Evolutionary conservation across 495 filamentous ascomycete genomes (phyloP), one percentile per base, ranked within the genome.

Genomic region (Poronia punctata): DNA sequence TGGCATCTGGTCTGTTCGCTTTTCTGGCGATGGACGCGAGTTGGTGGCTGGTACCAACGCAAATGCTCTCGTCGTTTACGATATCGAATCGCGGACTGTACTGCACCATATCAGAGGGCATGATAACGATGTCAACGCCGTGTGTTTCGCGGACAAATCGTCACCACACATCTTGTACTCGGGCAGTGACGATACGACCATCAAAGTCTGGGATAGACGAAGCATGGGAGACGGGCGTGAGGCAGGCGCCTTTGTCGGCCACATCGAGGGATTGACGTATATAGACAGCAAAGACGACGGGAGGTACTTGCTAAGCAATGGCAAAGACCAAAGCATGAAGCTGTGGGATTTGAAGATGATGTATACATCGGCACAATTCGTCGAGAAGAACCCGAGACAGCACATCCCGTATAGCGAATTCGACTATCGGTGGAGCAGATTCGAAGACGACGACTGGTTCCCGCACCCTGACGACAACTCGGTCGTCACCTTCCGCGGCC

Each of bases 221-320:
- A 87, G 80, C 43, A 84, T 98, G 79, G 85, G 79, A 38, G 87
- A 93, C 52, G 74, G 78, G 10, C 82, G 92, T 22, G 86, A 86
- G 50, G 90, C 89, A 4, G 90, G 92, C 9, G 86, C 88, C 1
- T 97, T 98, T 50, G 72, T 93, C 27, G 92, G 92, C 8, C 92
- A 98, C 62, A 89, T 85, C 8, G 88, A 98, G 59, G 92, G 92
- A 10, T 54, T 98, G 2, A 98, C 92, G 0, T 96, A 95, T 52
- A 82, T 98, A 40, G 90, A 97, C 61, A 89, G 82, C 64, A 98
- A 97, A 63, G 88, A 88, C 35, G 92, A 98, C 56, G 92, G 92
- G 7, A 75, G 92, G 28, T 98, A 95, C 54, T 81, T 97, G 7
- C 72, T 98, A 5, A 90, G 84, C 45, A 98, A 98, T 46, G 84